Evolutionary conservation across 306 rosid species (phyloP), one percentile per base, ranked within the genome.

Genomic region (Quercus suber): DNA sequence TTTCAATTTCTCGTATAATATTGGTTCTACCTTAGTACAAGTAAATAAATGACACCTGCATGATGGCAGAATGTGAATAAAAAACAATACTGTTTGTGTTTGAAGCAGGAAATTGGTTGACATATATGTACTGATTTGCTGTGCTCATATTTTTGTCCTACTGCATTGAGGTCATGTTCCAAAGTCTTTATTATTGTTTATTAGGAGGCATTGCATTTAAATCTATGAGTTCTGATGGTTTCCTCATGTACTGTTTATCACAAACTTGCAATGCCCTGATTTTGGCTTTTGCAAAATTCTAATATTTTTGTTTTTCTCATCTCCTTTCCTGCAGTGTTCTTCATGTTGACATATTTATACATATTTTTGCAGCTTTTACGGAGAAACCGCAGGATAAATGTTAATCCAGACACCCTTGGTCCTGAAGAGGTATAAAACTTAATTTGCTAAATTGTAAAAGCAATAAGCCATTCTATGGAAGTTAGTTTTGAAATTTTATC

Each of bases 401-500:
- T 89, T 74, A 86, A 82, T 76, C 82, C 76, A 75, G 93, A 89
- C 53, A 84, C 88, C 89, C 89, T 94, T 84, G 94, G 90, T 73
- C 88, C 89, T 74, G 98, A 94, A 86, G 98, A 94, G 98, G 98
- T 94, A 88, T 64, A 64, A 73, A 45, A 81, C 51, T 78, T 67
- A 74, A 30, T 76, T 76, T 59, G 73, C 53, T 77, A 69, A 33
- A 55, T 19, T 37, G 19, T 52, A 28, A 63, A 37, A 10, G 59
- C 31, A 43, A 41, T 28, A 33, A 35, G 60, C 53, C 52, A 76
- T 60, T 76, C 25, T 59, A 28, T 59, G 53, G 35, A 67, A 55
- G 13, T 56, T 12, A 37, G 18, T 20, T 55, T 19, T 35, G 53
- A 56, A 25, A 37, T 33, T 71, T 30, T 12, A 13, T 27, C 25